Evolutionary conservation across 768 basidiomycete genomes (phyloP), one percentile per base, ranked within the genome.

Genomic region (Tylopilus rubrobrunneus): DNA sequence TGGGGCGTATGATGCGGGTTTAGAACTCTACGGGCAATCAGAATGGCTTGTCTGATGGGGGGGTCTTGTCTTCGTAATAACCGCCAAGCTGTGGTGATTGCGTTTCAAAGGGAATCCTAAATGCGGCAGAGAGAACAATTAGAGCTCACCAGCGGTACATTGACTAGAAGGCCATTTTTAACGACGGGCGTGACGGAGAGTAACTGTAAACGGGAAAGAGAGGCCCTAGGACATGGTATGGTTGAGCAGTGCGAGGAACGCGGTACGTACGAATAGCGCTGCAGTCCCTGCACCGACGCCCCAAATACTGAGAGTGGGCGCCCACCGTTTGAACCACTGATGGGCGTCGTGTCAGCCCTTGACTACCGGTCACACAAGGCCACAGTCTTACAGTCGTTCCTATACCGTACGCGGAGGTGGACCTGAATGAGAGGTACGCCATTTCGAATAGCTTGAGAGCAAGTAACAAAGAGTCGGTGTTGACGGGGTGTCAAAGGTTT

Each of bases 141-240:
- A 56, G 11, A n/a, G 71, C 86, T 68, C 66, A 92, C 91, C 48
- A 89, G 63, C 4, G 91, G 91, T 36, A 88, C 70, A 62, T 91
- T 89, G 56, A 80, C 69, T 40, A 93, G 73, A 56, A 92, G 65
- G 64, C 83, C 86, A 40, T 84, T 83, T 72, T 82, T 86, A 58
- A 93, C 86, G 41, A 91, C 77, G n/a, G 91, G 91, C 1, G 89
- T 92, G 45, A 89, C 87, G 7, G 90, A 92, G 48, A 92, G 78
- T 34, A 92, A 58, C 87, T 90, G 63, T 37, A 52, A 48, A 46
- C 10, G 21, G 40, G 40, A 40, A 53, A 53, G 51, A 41, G 48
- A 37, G 37, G 21, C n/a, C 39, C n/a, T 61, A 23, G 49, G 36
- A 52, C 31, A 17, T 12, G 39, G 33, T 19, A 17, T 12, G 39